Percentiles rank a stretch among this genome's conserved stretches.
phyloP scores from a whole-genome alignment of 805 yeast species.

The Nakazawaea sp. region DNA sequence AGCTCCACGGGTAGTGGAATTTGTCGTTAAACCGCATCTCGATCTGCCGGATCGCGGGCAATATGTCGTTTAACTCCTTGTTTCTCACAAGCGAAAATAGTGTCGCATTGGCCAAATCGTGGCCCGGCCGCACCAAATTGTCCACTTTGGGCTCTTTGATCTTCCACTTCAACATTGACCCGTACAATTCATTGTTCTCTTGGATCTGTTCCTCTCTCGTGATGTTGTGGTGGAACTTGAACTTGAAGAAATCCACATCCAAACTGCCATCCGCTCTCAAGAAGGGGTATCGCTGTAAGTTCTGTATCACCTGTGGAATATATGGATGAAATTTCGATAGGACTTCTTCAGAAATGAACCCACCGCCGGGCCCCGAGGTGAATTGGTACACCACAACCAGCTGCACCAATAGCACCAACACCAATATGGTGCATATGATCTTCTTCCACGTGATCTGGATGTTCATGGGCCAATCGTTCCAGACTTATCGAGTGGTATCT shows the following conservation, averaged over 20 bases:
- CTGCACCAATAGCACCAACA: background rate
- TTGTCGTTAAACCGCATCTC: slow-evolving; percentile 62
- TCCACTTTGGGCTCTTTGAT: slow-evolving; percentile 43
- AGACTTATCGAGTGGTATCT: background rate
- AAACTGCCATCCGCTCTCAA: slow-evolving; percentile 1
- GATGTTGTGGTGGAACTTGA: slow-evolving; percentile 8
- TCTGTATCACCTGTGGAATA: slow-evolving; percentile 5
- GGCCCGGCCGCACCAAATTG: slow-evolving; percentile 23
- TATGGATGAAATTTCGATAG: slow-evolving; percentile 7
- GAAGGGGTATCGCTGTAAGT: slow-evolving; percentile 6
- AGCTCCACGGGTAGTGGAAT: slow-evolving; percentile 89
- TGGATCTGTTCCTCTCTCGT: slow-evolving; percentile 25
- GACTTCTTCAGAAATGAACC: slow-evolving; percentile 6
- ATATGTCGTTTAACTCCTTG: slow-evolving; percentile 38
- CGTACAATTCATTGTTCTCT: slow-evolving; percentile 31
- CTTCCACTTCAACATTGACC: slow-evolving; percentile 25
- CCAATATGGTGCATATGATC: background rate
- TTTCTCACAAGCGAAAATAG: slow-evolving; percentile 59
- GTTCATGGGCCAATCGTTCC: too few relatives aligned
- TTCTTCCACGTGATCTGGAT: background rate
- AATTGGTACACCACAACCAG: background rate
- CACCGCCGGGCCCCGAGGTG: background rate
- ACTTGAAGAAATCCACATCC: slow-evolving; percentile 5
- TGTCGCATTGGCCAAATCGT: slow-evolving; percentile 54
- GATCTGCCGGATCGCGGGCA: slow-evolving; percentile 43